Conservation (phyloP, 805 yeast species). For the Pichia sporocuriosa region DNA sequence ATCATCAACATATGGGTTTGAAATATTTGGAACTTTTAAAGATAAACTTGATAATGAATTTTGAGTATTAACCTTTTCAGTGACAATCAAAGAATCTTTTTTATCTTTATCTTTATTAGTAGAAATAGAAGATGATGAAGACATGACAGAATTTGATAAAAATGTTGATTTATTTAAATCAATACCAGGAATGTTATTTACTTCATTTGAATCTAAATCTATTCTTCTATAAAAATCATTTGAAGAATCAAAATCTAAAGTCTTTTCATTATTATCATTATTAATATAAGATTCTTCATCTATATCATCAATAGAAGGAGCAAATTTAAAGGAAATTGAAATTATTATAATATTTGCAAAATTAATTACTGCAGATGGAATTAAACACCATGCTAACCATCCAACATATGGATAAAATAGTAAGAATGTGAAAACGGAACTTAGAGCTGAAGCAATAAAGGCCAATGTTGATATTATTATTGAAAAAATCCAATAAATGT, state of each 20-base stretch:
- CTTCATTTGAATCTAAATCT: not conserved
- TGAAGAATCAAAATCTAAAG: not conserved
- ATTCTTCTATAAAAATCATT: not conserved
- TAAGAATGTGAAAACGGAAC: conserved; percentile 48
- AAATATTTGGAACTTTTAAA: conserved; percentile 11
- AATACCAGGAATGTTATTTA: not conserved
- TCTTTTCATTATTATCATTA: not conserved
- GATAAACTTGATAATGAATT: conserved; percentile 2
- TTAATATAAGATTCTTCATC: conserved; percentile 4
- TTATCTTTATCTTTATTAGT: conserved; percentile 2
- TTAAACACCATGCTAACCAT: conserved; percentile 70
- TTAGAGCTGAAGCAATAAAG: conserved; percentile 47
- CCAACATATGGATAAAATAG: conserved; percentile 57
- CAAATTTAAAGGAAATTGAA: conserved; percentile 31
- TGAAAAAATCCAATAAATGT: conserved; percentile 34
- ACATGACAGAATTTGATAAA: not conserved
- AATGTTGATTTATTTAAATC: not conserved
- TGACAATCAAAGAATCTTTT: not conserved
- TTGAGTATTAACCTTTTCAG: conserved; percentile 4
- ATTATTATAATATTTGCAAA: conserved; percentile 46
- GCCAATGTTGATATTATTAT: conserved; percentile 41
- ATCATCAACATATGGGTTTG: conserved; percentile 10
- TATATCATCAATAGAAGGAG: conserved; percentile 14
- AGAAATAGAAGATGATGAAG: conserved; percentile 1
- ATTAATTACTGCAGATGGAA: conserved; percentile 57